Evolutionary conservation across 441 rosid species (phyloP).

Genomic region (Theobroma grandiflorum): DNA sequence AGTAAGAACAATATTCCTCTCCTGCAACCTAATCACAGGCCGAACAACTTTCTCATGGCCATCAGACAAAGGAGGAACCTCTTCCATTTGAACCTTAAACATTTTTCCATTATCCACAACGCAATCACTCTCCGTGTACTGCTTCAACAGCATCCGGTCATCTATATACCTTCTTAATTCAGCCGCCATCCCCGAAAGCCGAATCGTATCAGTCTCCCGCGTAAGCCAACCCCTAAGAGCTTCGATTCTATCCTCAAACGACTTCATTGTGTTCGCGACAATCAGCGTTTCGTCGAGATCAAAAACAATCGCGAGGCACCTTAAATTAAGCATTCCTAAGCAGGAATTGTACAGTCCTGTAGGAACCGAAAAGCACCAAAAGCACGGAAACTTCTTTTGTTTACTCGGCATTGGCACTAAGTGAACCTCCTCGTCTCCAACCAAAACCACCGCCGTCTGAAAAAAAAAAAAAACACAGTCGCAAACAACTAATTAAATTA

Average conservation of each 20-base stretch:
- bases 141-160: conserved; percentile 85
- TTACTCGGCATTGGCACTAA: conserved; percentile 99
- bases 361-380: conserved; percentile 93
- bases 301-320: conserved; percentile 92
- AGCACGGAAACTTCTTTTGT: conserved; percentile 96
- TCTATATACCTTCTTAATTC: conserved; percentile 80
- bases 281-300: conserved; percentile 97
- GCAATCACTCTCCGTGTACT: conserved; percentile 75
- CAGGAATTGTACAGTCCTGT: conserved; percentile 80
- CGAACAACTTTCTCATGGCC: conserved; percentile 74
- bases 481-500: neutral
- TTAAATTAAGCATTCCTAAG: conserved; percentile 77
- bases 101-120: conserved; percentile 77
- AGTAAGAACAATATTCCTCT: conserved; percentile 77
- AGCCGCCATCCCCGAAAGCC: conserved; percentile 77
- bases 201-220: conserved; percentile 73
- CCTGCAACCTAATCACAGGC: conserved; percentile 89
- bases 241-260: conserved; percentile 90
- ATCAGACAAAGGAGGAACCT: conserved; percentile 68
- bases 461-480: neutral
- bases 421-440: conserved; percentile 90
- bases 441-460: conserved; percentile 87
- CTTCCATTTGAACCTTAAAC: conserved; percentile 82
- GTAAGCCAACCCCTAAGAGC: conserved; percentile 79
- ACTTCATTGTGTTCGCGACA: conserved; percentile 97